Conservation (phyloP, 1,139 yeast genomes). For the Geotrichum aggregatum region DNA sequence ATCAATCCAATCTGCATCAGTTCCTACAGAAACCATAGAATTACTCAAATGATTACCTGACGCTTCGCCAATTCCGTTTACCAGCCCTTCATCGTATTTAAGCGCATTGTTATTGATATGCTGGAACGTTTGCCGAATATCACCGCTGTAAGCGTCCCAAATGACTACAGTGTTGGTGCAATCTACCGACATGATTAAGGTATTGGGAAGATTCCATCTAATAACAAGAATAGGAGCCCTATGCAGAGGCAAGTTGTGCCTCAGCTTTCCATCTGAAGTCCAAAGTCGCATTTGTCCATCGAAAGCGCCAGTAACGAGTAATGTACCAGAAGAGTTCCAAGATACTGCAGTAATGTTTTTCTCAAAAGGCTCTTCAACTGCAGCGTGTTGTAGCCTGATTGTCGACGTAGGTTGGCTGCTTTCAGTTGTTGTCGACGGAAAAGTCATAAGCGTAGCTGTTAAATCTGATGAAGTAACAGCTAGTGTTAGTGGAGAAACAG, state of each 20-base stretch:
- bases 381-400: constrained; percentile 15
- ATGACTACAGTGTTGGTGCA: constrained; percentile 44
- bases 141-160: constrained; percentile 54
- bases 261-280: constrained; percentile 41
- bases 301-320: constrained; percentile 35
- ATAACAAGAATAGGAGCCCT: constrained; percentile 50
- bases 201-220: constrained; percentile 49
- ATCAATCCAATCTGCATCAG: constrained; percentile 70
- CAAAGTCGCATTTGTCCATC: constrained; percentile 37
- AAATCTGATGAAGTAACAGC: constrained; percentile 25
- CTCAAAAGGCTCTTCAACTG: constrained; percentile 23
- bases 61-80: constrained; percentile 8
- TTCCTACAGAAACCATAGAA: constrained; percentile 37
- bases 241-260: constrained; percentile 56
- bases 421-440: constrained; percentile 9
- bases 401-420: constrained; percentile 7
- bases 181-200: constrained; percentile 44
- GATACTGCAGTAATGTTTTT: constrained; percentile 32
- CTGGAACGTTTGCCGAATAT: constrained; percentile 36
- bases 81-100: constrained; percentile 12
- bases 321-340: constrained; percentile 34
- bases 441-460: constrained; percentile 17
- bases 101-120: constrained; percentile 13
- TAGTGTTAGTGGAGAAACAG: constrained; percentile 22
- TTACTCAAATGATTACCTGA: not conserved